Evolutionary conservation across 169 alveolate genomes (phyloP).

Genomic region (Eimeria sp.): DNA sequence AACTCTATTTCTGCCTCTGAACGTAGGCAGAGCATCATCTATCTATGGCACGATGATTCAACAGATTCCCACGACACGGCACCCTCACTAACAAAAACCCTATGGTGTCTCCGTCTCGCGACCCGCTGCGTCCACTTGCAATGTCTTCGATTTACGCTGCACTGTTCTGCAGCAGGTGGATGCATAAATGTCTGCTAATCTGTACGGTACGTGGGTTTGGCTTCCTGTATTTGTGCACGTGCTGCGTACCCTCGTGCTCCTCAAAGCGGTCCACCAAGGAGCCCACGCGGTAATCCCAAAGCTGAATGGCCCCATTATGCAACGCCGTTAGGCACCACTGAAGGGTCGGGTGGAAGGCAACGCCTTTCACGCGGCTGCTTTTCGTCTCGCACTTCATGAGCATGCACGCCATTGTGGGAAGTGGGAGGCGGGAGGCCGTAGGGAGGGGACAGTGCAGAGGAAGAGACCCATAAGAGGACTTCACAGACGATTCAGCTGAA

Average conservation of each 20-base stretch:
- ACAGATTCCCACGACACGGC: neutral
- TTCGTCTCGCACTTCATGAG: constrained; percentile 96
- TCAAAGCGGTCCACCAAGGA: constrained; percentile 87
- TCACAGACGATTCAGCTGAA: constrained; percentile 10
- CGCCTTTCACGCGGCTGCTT: constrained; percentile 97
- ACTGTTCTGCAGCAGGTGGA: neutral
- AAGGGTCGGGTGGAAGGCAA: constrained; percentile 97
- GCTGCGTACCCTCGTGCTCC: constrained; percentile 84
- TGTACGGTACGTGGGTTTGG: neutral
- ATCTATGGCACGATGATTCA: neutral
- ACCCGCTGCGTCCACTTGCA: neutral
- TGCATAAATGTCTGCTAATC: neutral
- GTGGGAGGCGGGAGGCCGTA: constrained; percentile 27
- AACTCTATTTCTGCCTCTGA: neutral
- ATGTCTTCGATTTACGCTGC: neutral
- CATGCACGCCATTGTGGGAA: constrained; percentile 88
- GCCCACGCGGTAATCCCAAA: constrained; percentile 96
- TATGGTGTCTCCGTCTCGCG: neutral
- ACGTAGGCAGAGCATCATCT: neutral
- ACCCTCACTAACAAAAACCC: no score
- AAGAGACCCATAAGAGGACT: constrained; percentile 46
- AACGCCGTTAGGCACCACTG: constrained; percentile 97
- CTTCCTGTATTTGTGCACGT: neutral
- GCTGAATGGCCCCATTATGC: constrained; percentile 97
- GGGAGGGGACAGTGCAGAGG: constrained; percentile 3